Evolutionary conservation across 768 basidiomycete species (phyloP).

Genomic region (Lentinula sp.): DNA sequence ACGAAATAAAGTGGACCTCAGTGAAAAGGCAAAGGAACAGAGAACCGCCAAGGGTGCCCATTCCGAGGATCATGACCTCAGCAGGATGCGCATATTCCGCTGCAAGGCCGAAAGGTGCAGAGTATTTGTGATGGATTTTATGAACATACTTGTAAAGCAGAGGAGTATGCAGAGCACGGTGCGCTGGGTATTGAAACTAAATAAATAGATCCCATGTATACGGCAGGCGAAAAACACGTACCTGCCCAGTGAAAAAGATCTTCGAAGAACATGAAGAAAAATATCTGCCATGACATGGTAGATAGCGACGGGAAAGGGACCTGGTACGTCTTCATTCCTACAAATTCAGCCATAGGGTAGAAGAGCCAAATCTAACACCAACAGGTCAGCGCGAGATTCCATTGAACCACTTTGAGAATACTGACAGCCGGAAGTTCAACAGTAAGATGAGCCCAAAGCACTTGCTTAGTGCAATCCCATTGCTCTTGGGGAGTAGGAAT

Average conservation of each 20-base stretch:
- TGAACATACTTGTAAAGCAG: constrained; percentile 87
- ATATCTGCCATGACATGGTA: constrained; percentile 70
- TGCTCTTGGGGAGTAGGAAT: constrained; percentile 76
- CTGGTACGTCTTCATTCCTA: constrained; percentile 91
- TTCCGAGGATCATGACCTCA: constrained; percentile 91
- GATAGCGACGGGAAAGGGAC: constrained; percentile 81
- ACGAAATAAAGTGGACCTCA: constrained; percentile 81
- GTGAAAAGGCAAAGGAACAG: constrained; percentile 79
- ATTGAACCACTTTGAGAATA: constrained; percentile 7
- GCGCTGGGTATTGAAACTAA: constrained; percentile 42
- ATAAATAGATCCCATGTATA: background rate
- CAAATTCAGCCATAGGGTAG: constrained; percentile 80
- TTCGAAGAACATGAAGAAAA: constrained; percentile 92
- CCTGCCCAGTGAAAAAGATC: constrained; percentile 92
- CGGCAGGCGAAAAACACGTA: constrained; percentile 14
- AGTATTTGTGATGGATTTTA: constrained; percentile 97
- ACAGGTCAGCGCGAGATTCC: background rate
- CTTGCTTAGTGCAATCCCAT: constrained; percentile 94
- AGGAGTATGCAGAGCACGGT: constrained; percentile 84
- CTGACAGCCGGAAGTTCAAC: constrained; percentile 85
- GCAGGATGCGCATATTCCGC: constrained; percentile 98
- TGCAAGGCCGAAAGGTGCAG: constrained; percentile 93
- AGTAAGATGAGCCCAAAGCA: constrained; percentile 92
- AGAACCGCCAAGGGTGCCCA: constrained; percentile 86
- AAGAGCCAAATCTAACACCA: constrained; percentile 73